Base-by-base conservation (phyloP, 2,329 filamentous ascomycete species). In the Aphanoascus verrucosus region DNA sequence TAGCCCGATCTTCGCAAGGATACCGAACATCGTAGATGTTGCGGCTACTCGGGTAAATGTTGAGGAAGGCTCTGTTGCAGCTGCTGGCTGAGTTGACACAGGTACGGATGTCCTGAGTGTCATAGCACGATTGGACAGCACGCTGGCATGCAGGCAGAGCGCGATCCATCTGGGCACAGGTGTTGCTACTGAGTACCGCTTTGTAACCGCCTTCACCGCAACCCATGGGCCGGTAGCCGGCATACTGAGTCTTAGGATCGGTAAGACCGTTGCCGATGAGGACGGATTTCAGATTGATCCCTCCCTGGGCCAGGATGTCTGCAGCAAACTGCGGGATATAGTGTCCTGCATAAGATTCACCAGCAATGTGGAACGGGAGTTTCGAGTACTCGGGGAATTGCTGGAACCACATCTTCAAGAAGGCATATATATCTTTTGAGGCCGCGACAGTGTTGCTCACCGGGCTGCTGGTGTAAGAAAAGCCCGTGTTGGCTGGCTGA, bases 391-490 rank as follows among this genome's bases (percentile, higher is more conserved):
- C 81, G 55, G 93, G 93, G 80, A 97, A 98, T 69, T 96, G 87
- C 75, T 95, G 86, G 81, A 98, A 98, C 82, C 98, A 98, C 62
- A 97, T 86, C 40, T 90, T 94, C 61, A 98, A 78, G 58, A 98
- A 85, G 61, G 93, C 93, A 67, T 97, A 97, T 63, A 98, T 83
- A 65, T 98, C 93, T 81, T 97, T 97, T 76, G 89, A 88, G 48
- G 93, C 93, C 61, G 93, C 91, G 57, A 94, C 82, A 31, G 93
- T 97, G 80, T 93, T 91, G 76, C 83, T 90, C 65, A 97, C 93
- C 20, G 83, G 77, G 60, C 77, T 75, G 66, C 86, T 83, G 60
- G 87, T 90, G 80, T 98, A 98, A n/a, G 93, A 97, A 77, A 89
- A 98, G 61, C 93, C 93, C 57, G 95, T 90, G 65, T 97, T 97